These are phyloP conservation scores for Oryza meyeriana DNA, from an alignment of 176 grass and related monocot species.

Conservation along the genomic window DNA sequence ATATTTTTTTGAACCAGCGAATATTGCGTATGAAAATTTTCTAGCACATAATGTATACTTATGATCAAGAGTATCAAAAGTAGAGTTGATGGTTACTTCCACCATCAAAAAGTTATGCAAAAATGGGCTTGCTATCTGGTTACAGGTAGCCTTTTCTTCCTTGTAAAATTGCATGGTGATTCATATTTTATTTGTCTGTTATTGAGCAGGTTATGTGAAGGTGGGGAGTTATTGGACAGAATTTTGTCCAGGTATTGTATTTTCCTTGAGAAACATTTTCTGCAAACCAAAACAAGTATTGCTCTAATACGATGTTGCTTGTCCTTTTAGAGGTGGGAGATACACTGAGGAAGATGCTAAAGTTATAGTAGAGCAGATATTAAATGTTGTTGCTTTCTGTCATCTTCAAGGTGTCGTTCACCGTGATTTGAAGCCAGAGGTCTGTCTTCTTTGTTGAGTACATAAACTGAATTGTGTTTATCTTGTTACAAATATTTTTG, in stretches of 20 bases:
- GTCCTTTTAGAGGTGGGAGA: constrained; percentile 72
- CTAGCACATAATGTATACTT: background rate
- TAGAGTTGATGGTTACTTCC: background rate
- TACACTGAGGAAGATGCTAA: constrained; percentile 92
- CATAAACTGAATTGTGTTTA: background rate
- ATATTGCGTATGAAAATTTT: constrained; percentile 1
- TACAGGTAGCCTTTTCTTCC: constrained; percentile 11
- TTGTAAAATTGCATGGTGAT: constrained; percentile 25
- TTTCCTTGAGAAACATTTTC: constrained; percentile 18
- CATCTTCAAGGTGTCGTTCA: constrained; percentile 98
- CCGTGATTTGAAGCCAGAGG: constrained; percentile 99
- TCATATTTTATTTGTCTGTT: constrained; percentile 35
- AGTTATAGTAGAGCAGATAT: constrained; percentile 85
- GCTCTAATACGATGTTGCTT: constrained; percentile 21
- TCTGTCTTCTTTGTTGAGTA: constrained; percentile 37
- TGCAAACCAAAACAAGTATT: constrained; percentile 18
- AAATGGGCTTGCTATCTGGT: background rate
- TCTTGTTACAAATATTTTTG: constrained; percentile 5
- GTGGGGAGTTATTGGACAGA: constrained; percentile 92
- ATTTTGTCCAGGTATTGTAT: constrained; percentile 87
- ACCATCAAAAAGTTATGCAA: constrained; percentile 13
- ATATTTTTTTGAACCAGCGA: background rate
- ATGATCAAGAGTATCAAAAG: background rate
- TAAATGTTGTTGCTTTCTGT: constrained; percentile 95
- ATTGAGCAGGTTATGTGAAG: constrained; percentile 84